phyloP scores from a whole-genome alignment of 164 flowering plant species.

The Vitis rotundifolia region DNA sequence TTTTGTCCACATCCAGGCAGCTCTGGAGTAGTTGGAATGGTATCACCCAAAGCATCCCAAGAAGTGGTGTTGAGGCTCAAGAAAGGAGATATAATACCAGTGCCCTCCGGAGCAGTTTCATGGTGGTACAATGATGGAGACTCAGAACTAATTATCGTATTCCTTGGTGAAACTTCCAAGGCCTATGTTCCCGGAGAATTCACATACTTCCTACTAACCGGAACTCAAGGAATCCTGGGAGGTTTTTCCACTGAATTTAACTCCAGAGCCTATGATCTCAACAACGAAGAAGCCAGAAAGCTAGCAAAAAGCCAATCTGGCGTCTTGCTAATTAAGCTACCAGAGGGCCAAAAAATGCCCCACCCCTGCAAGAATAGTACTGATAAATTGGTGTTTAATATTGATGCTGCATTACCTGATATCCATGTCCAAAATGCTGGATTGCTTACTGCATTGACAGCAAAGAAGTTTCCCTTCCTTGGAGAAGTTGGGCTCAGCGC shows the following conservation, averaged over 20 bases:
- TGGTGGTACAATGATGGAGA: constrained; percentile 46
- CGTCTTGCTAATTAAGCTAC: constrained; percentile 23
- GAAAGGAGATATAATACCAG: constrained; percentile 26
- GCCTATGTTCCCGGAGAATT: constrained; percentile 28
- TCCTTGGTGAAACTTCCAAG: constrained; percentile 32
- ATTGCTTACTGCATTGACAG: constrained; percentile 1
- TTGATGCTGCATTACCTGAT: constrained; percentile 6
- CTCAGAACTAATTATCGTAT: constrained; percentile 21
- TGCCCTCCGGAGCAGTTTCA: constrained; percentile 23
- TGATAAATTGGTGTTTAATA: constrained; percentile 7
- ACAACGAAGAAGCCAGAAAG: constrained; percentile 12
- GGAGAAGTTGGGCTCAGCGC: constrained; percentile 29
- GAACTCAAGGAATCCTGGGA: constrained; percentile 18
- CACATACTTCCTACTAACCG: constrained; percentile 29
- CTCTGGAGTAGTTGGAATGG: constrained; percentile 19
- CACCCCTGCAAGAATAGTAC: not conserved
- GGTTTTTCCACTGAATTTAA: constrained; percentile 27
- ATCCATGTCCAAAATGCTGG: constrained; percentile 15
- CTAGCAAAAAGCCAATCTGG: constrained; percentile 26
- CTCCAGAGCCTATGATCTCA: constrained; percentile 6
- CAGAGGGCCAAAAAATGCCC: constrained; percentile 14
- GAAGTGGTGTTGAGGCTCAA: constrained; percentile 26
- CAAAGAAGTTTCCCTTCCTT: constrained; percentile 14
- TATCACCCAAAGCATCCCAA: constrained; percentile 12
- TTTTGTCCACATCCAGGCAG: not conserved